phyloP scores from a whole-genome alignment of 176 grass and related monocot genomes.

The Elymus sibiricus region DNA sequence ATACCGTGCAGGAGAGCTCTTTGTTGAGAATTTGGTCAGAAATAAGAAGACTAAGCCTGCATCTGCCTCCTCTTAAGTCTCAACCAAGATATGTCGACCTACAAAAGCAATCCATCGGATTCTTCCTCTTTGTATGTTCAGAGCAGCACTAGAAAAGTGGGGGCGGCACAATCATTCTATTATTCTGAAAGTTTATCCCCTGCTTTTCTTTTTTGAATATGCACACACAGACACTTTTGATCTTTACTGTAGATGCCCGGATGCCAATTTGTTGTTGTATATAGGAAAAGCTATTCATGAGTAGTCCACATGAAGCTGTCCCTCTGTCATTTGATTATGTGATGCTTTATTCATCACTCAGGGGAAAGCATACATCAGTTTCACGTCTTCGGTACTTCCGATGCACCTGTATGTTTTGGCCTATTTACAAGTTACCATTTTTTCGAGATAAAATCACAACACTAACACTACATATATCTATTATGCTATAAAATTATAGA shows the following conservation, averaged over 20 bases:
- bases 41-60: conserved; percentile 33
- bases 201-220: neutral
- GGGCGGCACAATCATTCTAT: neutral
- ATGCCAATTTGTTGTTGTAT: conserved; percentile 8
- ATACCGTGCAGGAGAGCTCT: conserved; percentile 88
- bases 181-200: conserved; percentile 12
- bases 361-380: too few species aligned
- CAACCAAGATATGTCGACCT: conserved; percentile 14
- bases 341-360: neutral
- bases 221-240: neutral
- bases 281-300: conserved; percentile 1
- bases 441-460: too few species aligned
- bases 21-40: conserved; percentile 84
- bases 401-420: too few species aligned
- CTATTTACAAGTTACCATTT: too few species aligned
- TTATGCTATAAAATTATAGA: too few species aligned
- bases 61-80: conserved; percentile 33
- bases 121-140: conserved; percentile 3
- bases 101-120: neutral
- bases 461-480: too few species aligned
- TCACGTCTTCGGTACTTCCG: too few species aligned
- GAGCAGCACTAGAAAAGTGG: conserved; percentile 11
- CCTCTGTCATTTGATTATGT: neutral
- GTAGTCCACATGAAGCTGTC: neutral
- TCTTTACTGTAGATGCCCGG: neutral